Evolutionary conservation across 2,329 filamentous ascomycete genomes (phyloP).

Genomic region (Calonectria montana): DNA sequence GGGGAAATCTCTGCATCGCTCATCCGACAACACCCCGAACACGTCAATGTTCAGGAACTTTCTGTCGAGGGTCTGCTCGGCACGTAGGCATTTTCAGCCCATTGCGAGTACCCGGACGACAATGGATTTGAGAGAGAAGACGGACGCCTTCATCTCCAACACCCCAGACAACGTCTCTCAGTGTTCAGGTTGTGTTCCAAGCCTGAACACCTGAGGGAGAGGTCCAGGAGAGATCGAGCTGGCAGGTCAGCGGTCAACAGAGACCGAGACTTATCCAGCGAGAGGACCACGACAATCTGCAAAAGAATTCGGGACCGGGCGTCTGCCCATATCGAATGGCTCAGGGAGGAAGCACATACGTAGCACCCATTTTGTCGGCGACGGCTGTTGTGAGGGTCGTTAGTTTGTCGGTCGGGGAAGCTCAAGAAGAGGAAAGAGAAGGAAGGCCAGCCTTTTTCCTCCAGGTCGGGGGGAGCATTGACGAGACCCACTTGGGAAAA

Average conservation of each 20-base stretch:
- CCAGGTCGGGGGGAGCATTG: constrained; percentile 28
- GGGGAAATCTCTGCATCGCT: constrained; percentile 51
- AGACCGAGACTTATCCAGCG: constrained; percentile 68
- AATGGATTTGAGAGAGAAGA: constrained; percentile 84
- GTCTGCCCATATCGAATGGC: constrained; percentile 47
- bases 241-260: constrained; percentile 59
- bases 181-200: constrained; percentile 59
- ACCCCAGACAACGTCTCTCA: constrained; percentile 75
- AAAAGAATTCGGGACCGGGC: constrained; percentile 63
- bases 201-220: constrained; percentile 67
- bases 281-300: constrained; percentile 88
- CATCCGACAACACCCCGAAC: constrained; percentile 82
- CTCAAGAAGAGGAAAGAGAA: constrained; percentile 22
- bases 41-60: constrained; percentile 52
- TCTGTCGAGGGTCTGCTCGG: constrained; percentile 46
- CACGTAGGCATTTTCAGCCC: constrained; percentile 43
- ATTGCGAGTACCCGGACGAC: constrained; percentile 57
- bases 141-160: constrained; percentile 78
- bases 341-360: constrained; percentile 64
- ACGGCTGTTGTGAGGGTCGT: constrained; percentile 52
- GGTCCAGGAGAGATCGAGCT: constrained; percentile 82
- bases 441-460: constrained; percentile 31
- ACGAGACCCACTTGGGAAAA: constrained; percentile 17
- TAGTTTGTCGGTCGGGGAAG: constrained; percentile 51
- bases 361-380: constrained; percentile 58